Evolutionary conservation across 257 asterid genomes (phyloP), one percentile per base, ranked within the genome.

Genomic region (Knoxia roxburghii): DNA sequence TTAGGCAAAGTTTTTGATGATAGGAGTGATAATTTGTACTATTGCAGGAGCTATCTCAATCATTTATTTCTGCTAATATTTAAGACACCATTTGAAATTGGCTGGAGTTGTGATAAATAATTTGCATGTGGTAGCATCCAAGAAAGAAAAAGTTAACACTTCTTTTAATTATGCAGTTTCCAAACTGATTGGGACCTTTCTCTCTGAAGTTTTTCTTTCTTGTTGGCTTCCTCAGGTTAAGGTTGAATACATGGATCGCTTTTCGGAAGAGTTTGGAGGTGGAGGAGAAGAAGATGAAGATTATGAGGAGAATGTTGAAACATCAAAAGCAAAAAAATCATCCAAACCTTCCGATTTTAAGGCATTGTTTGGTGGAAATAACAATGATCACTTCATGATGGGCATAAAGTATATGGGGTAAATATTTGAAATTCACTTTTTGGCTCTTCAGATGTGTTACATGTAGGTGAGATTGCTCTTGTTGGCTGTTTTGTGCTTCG

Each of bases 351-450:
- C 89, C 11, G 97, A 93, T 65, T 84, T 76, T 78, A 86, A 81
- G 75, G 86, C 97, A 71, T 77, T 93, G 73, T 76, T 93, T 77
- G 96, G 94, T 68, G 82, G 77, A 62, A 84, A 88, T 71, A 86
- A 79, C 81, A 84, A 90, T 64, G 99, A 93, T 77, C 91, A 88
- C 82, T 93, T 93, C 78, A 81, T 86, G 95, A 65, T 93, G 39
- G 97, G 96, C 71, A 35, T 93, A 61, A 90, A 93, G 80, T 88
- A 82, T 74, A 84, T 95, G 72, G 85, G 90, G 99, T 93, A 81
- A 68, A 57, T 71, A 74, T 71, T 58, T 52, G 53, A 49, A 48
- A 17, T 46, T 15, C 12, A 46, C 45, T 29, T 43, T 18, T 26
- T 45, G 56, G 41, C 26, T 63, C 37, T 43, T 12, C n/a, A 37